Conservation (phyloP, 2,329 filamentous ascomycete genomes). For the Blastomyces silverae region DNA sequence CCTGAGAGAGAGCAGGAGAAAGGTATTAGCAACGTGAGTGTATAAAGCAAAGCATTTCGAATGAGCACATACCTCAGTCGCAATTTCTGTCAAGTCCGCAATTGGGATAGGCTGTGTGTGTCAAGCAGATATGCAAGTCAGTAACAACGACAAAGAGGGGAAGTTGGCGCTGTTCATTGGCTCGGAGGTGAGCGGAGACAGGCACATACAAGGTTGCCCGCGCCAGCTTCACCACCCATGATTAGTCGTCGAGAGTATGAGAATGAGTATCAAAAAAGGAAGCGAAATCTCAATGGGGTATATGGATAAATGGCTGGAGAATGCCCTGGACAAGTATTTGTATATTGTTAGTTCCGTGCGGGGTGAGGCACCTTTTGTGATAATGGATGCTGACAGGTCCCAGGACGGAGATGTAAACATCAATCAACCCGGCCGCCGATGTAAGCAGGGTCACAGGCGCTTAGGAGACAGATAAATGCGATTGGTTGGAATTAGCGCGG, state of each 20-base stretch:
- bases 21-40: conserved; percentile 6
- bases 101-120: conserved; percentile 61
- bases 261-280: background rate
- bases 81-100: conserved; percentile 75
- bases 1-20: conserved; percentile 48
- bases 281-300: background rate
- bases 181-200: background rate
- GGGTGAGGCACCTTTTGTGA: background rate
- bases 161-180: background rate
- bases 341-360: background rate
- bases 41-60: background rate
- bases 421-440: background rate
- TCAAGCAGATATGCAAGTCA: background rate
- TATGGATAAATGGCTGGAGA: background rate
- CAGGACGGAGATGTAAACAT: background rate
- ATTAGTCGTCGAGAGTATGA: background rate
- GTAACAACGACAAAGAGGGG: background rate
- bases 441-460: background rate
- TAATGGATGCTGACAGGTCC: background rate
- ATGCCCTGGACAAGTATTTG: background rate
- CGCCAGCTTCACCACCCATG: conserved; percentile 9
- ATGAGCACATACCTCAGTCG: conserved; percentile 60
- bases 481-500: conserved; percentile 3
- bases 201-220: conserved; percentile 12
- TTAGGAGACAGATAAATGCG: too few relatives aligned